Evolutionary conservation across 2,329 filamentous ascomycete species (phyloP).

Genomic region (Hymenoscyphus infarciens): DNA sequence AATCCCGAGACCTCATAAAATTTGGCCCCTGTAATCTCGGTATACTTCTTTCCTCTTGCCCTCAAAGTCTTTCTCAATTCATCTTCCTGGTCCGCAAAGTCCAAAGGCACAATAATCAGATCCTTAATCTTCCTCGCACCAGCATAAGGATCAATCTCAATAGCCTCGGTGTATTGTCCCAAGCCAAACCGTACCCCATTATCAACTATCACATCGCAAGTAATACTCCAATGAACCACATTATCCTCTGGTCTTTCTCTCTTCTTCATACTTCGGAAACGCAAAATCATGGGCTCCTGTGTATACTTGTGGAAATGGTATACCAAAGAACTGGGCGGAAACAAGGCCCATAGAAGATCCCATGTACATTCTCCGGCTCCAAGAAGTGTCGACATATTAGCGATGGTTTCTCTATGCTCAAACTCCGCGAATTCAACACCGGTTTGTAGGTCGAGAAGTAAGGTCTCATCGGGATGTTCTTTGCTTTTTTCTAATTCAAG

Average conservation of each 20-base stretch:
- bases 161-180: not conserved
- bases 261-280: constrained; percentile 1
- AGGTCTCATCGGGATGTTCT: not conserved
- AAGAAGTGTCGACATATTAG: not conserved
- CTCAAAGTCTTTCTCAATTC: not conserved
- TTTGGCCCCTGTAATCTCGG: not conserved
- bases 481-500: not conserved
- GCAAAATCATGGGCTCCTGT: not conserved
- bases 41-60: not conserved
- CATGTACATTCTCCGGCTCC: not conserved
- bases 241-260: not conserved
- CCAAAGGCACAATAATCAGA: not conserved
- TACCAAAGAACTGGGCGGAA: constrained; percentile 4
- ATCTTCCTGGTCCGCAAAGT: not conserved
- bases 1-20: constrained; percentile 2
- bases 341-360: constrained; percentile 4
- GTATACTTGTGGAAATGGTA: constrained; percentile 6
- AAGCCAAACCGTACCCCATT: not conserved
- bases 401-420: not conserved
- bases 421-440: not conserved
- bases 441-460: not conserved
- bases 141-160: not conserved
- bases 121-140: constrained; percentile 5
- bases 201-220: constrained; percentile 4
- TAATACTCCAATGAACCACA: not conserved